Evolutionary conservation across 2,329 filamentous ascomycete species (phyloP).

Genomic region (Ophiostoma piceae): DNA sequence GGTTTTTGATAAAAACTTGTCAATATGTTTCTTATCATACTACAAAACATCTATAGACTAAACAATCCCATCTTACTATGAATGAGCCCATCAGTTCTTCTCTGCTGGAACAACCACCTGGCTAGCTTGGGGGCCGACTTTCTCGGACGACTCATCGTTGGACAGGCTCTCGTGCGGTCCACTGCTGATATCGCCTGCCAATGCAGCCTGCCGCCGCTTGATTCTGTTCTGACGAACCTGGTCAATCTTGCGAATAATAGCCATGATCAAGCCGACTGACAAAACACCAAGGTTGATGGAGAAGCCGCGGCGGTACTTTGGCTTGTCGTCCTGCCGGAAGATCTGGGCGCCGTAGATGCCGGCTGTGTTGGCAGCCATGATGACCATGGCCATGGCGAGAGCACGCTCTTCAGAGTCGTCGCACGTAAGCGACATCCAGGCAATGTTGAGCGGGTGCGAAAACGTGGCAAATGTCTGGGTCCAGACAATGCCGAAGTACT

Average conservation of each 20-base stretch:
- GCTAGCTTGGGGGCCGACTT: not conserved
- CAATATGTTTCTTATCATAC: too few species aligned
- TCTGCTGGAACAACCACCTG: not conserved
- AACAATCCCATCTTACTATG: not conserved
- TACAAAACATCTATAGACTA: too few species aligned
- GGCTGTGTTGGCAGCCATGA: slow-evolving; percentile 8
- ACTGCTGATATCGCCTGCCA: not conserved
- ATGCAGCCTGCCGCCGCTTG: not conserved
- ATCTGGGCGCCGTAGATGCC: slow-evolving; percentile 1
- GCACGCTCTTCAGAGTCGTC: not conserved
- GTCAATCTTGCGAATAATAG: not conserved
- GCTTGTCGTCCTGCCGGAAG: slow-evolving; percentile 6
- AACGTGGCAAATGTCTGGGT: slow-evolving; percentile 10
- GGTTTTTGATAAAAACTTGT: too few species aligned
- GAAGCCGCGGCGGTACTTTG: slow-evolving; percentile 10
- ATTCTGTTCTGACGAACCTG: not conserved
- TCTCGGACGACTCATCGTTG: not conserved
- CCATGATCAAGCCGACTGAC: not conserved
- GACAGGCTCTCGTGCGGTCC: not conserved
- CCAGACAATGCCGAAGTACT: not conserved
- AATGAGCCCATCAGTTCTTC: not conserved
- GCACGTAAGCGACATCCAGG: slow-evolving; percentile 10
- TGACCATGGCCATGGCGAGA: slow-evolving; percentile 9
- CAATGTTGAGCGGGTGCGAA: slow-evolving; percentile 3
- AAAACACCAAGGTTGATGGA: slow-evolving; percentile 2